A percentile compares a stretch with the other conserved stretches of the same genome.
phyloP scores from a whole-genome alignment of 2,329 filamentous ascomycete species.

The Pseudohalonectria lignicola region DNA sequence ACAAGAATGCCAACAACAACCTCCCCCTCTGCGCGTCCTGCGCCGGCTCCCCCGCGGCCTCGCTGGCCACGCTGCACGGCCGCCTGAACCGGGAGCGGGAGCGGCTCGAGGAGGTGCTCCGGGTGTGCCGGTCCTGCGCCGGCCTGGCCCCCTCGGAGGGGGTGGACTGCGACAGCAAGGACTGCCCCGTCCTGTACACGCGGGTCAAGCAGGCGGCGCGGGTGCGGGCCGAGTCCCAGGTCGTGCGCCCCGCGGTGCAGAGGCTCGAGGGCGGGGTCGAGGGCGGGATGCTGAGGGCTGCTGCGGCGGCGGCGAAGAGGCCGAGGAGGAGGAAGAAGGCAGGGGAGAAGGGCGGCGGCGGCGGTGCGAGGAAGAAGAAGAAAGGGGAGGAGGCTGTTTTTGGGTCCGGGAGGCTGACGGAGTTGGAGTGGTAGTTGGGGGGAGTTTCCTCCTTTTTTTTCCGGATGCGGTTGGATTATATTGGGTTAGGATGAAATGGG shows the following conservation, averaged over 20 bases:
- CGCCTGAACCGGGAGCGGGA: conserved; percentile 53
- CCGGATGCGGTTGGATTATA: no score
- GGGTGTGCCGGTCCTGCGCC: conserved; percentile 72
- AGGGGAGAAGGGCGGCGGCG: no score
- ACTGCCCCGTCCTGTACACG: conserved; percentile 88
- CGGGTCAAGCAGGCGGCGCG: conserved; percentile 50
- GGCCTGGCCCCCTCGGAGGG: conserved; percentile 67
- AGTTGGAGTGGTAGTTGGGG: no score
- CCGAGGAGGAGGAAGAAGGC: no score
- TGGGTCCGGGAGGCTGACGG: no score
- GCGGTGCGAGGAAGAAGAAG: no score
- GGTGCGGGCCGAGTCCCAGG: conserved; percentile 26
- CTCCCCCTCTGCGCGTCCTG: conserved; percentile 47
- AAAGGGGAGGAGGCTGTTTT: no score
- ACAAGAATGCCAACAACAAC: conserved; percentile 5
- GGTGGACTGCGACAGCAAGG: conserved; percentile 69
- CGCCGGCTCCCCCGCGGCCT: conserved; percentile 38
- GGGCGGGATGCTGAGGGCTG: no score
- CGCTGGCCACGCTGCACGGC: conserved; percentile 52
- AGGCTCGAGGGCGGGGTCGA: conserved; percentile 18
- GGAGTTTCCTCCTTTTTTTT: no score
- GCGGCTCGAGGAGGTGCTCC: conserved; percentile 51
- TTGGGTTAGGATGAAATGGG: no score
- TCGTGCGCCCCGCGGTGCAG: conserved; percentile 21
- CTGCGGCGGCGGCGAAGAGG: no score